Percentiles rank a stretch among this genome's conserved stretches.
Conservation (phyloP, 2,329 filamentous ascomycete genomes). For the Nannizziopsis barbatae region DNA sequence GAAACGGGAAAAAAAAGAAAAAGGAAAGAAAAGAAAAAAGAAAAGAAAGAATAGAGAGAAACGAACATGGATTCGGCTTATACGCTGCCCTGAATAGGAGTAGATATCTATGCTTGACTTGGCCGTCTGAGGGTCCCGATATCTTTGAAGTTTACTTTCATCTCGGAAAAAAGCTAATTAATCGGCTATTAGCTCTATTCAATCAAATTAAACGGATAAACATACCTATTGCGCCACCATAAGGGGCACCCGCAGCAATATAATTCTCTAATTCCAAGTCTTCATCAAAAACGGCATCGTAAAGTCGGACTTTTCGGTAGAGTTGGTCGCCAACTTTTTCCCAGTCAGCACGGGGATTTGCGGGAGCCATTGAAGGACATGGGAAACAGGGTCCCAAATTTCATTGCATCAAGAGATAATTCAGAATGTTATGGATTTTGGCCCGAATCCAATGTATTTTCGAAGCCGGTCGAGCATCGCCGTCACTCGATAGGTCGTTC, state of each 20-base stretch:
- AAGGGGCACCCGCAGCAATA: constrained; percentile 79
- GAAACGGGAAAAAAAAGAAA: neutral
- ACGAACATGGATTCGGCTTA: constrained; percentile 59
- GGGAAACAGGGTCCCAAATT: neutral
- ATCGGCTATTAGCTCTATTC: neutral
- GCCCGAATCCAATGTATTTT: neutral
- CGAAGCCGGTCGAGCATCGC: neutral
- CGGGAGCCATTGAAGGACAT: constrained; percentile 30
- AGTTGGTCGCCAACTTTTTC: constrained; percentile 85
- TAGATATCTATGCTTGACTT: constrained; percentile 90
- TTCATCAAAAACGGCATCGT: constrained; percentile 84
- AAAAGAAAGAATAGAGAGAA: neutral
- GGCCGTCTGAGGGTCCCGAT: constrained; percentile 56
- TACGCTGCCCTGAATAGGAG: constrained; percentile 79
- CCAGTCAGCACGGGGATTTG: constrained; percentile 76
- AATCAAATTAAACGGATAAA: neutral
- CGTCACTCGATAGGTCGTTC: too few species aligned
- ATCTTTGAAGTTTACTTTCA: constrained; percentile 70
- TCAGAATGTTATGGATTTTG: neutral
- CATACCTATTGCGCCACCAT: constrained; percentile 84
- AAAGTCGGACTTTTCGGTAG: constrained; percentile 89
- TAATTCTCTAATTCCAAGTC: constrained; percentile 94
- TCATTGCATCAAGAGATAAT: constrained; percentile 4
- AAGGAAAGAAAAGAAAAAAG: constrained; percentile 27
- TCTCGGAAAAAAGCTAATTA: constrained; percentile 70